Base-by-base conservation (phyloP, 345 rosid genomes). In the Cochlearia excelsa region DNA sequence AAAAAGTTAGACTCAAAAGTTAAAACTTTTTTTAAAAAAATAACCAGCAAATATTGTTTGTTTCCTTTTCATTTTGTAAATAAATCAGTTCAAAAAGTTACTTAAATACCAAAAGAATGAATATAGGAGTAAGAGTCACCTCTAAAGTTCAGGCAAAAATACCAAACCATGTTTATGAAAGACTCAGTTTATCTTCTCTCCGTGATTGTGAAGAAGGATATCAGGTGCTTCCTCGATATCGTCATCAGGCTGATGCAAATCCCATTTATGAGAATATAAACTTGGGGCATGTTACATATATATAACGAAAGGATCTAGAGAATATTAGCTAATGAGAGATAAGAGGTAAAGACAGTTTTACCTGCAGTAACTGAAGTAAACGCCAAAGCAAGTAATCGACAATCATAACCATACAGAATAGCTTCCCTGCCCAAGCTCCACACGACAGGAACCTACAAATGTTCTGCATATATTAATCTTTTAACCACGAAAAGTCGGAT, bases 371-470 rank as follows among this genome's bases (percentile, higher is more conserved):
- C 41, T 79, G 79, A 76, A 93, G 70, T 9, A 93, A 70, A 40
- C 61, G 76, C 94, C 85, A 89, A 9, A 88, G 71, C 76, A 93
- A 69, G 73, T 73, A 85, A 82, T 89, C 89, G 10, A 87, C 73
- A 9, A 89, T 86, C 95, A 93, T 86, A 70, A 93, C 97, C 82
- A 85, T 72, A 77, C 96, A 85, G 57, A 87, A 89, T 44, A 89
- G 80, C 70, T 89, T 92, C 59, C 99, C 95, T 1, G 95, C 97
- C 98, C 95, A 89, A 40, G 88, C 68, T 60, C 99, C 97, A 67
- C 97, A 87, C 0, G 99, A 79, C 4, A 93, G 94, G 68, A 82
- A 86, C 84, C 95, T 86, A 76, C 9, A 63, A 42, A 46, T 37
- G 39, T 38, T 30, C 30, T 1, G 8, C n/a, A 54, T 7, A n/a